Conservation (phyloP, 139 green algal genomes). For the Raphidocelis subcapitata region DNA sequence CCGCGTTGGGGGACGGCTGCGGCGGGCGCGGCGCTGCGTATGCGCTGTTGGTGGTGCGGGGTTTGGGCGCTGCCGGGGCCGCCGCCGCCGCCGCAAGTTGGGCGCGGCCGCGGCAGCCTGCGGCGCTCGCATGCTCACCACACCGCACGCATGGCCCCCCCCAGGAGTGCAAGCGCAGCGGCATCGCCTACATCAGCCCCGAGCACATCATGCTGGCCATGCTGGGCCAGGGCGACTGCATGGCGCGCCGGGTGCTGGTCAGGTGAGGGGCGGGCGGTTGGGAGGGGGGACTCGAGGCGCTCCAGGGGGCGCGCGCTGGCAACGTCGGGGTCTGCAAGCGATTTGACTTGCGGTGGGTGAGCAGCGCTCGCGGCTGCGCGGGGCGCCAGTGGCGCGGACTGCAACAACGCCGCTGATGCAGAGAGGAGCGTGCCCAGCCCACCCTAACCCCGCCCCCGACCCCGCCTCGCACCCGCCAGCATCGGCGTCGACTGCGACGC, state of each 20-base stretch:
- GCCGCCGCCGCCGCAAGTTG: too few relatives aligned
- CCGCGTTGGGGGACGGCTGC: neutral
- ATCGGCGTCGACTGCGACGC: slow-evolving; percentile 48
- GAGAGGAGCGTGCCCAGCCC: too few relatives aligned
- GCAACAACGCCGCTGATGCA: too few relatives aligned
- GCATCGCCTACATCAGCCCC: slow-evolving; percentile 85
- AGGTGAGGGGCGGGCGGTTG: slow-evolving; percentile 35
- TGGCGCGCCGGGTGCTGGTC: slow-evolving; percentile 39
- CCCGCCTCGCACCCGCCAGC: slow-evolving; percentile 14
- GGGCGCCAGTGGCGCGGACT: too few relatives aligned
- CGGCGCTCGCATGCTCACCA: neutral
- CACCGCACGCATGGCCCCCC: neutral
- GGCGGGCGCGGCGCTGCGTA: neutral
- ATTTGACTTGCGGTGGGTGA: too few relatives aligned
- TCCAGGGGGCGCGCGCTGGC: too few relatives aligned
- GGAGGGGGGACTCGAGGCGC: too few relatives aligned
- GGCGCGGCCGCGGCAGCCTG: too few relatives aligned
- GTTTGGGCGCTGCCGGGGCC: neutral
- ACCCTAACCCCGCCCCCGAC: too few relatives aligned
- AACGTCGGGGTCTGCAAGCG: too few relatives aligned
- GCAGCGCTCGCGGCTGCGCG: too few relatives aligned
- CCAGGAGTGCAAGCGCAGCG: slow-evolving; percentile 74
- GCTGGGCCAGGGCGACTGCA: slow-evolving; percentile 48
- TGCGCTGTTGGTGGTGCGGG: neutral
- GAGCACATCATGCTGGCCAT: slow-evolving; percentile 91